Conservation (phyloP, 371 early-diverging fungal genomes). For the Ordospora colligata region DNA sequence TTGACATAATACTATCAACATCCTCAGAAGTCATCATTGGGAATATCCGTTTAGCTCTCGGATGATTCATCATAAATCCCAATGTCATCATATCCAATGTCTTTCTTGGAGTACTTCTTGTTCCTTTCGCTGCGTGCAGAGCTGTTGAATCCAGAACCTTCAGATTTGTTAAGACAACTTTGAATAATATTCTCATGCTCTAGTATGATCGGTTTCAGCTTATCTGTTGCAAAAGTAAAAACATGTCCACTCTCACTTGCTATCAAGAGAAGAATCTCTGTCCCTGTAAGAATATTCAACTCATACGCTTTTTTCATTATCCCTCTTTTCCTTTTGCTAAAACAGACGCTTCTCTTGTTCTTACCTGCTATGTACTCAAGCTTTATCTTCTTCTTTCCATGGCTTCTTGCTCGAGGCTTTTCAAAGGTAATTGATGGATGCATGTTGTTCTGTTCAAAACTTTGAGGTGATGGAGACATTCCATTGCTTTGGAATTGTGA, state of each 20-base stretch:
- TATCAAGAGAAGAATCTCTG: conserved; percentile 84
- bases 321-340: conserved; percentile 91
- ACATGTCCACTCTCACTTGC: conserved; percentile 85
- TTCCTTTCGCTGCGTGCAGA: conserved; percentile 45
- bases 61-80: not conserved
- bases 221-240: conserved; percentile 90
- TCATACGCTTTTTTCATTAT: conserved; percentile 98
- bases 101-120: conserved; percentile 47
- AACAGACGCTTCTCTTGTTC: conserved; percentile 83
- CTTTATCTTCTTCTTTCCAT: conserved; percentile 74
- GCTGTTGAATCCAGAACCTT: conserved; percentile 43
- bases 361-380: conserved; percentile 90
- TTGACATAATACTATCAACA: not conserved
- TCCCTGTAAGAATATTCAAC: conserved; percentile 82
- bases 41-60: not conserved
- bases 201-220: conserved; percentile 81
- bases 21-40: not conserved
- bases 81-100: conserved; percentile 22
- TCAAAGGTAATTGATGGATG: conserved; percentile 1
- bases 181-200: conserved; percentile 82
- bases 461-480: not conserved
- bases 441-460: not conserved
- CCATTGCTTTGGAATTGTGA: not conserved
- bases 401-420: not conserved
- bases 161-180: conserved; percentile 66